Base-by-base conservation (phyloP, 108 stramenopile genomes). In the Fragilariopsis cylindrus region DNA sequence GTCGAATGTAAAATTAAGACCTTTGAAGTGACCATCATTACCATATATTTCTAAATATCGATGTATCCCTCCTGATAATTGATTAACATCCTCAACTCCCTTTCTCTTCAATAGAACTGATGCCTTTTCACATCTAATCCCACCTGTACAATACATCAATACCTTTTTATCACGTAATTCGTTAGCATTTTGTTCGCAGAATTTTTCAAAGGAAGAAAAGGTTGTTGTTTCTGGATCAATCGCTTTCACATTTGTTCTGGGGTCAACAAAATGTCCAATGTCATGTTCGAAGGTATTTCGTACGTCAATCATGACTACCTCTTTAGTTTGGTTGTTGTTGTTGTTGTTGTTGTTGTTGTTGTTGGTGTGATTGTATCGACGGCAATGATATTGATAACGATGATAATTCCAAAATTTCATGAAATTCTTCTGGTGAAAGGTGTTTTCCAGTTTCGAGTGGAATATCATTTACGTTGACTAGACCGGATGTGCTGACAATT, bases 1-100 rank as follows among this genome's bases (percentile, higher is more conserved):
- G 74, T 98, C 98, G 70, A 97, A 98, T 4, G 96, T 95, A 84
- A 97, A 97, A 70, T 96, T 93, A 65, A 90, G 89, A 8, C 98
- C 98, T 60, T 82, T 81, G 76, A 95, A 97, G 77, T 86, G 87
- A 5, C 97, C 96, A 56, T 77, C 62, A 48, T 80, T 80, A 9
- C 92, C 93, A 73, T 82, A 98, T 49, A 76, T 75, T 74, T 98
- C 93, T 70, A 97, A 76, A 82, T 98, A 98, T 4, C 96, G 84
- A 75, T 97, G 95, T 47, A 98, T 98, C 3, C 98, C 98, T 5
- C 98, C 98, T 43, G 79, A 63, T 52, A 97, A 84, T 73, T 96
- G 95, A 62, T 77, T 71, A 11, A 98, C 90, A 75, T 94, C 92
- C 40, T 89, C 43, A 0, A 89, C 88, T 4, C 87, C 90, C 16